Evolutionary conservation across 768 basidiomycete genomes (phyloP).

Genomic region (Leccinum barrowsii): DNA sequence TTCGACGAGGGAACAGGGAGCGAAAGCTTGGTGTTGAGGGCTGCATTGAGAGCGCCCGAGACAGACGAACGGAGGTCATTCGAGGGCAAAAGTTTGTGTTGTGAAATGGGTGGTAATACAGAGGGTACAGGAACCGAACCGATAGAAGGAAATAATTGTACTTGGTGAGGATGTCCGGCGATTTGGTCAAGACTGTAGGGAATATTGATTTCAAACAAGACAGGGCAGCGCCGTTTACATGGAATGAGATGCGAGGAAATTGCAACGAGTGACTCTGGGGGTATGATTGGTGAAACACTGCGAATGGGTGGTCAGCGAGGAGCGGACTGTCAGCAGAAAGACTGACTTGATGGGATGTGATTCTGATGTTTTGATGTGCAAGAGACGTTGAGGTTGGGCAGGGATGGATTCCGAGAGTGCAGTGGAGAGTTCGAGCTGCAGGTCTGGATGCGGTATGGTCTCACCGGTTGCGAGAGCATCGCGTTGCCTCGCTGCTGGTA

Average conservation of each 20-base stretch:
- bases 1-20: conserved; percentile 18
- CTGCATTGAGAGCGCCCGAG: conserved; percentile 22
- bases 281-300: conserved; percentile 57
- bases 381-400: conserved; percentile 2
- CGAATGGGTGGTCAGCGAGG: conserved; percentile 1
- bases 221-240: conserved; percentile 17
- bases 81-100: conserved; percentile 6
- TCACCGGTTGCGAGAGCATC: conserved; percentile 19
- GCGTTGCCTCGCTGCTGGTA: conserved; percentile 23
- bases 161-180: conserved; percentile 38
- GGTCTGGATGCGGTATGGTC: conserved; percentile 19
- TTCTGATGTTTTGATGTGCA: conserved; percentile 62
- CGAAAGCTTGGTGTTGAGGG: conserved; percentile 17
- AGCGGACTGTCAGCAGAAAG: background rate
- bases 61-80: conserved; percentile 16
- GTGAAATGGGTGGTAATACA: conserved; percentile 11
- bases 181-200: conserved; percentile 33
- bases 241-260: conserved; percentile 37
- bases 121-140: conserved; percentile 13
- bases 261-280: conserved; percentile 43
- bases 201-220: conserved; percentile 36
- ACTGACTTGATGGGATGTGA: conserved; percentile 83
- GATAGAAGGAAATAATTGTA: conserved; percentile 34
- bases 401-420: conserved; percentile 50
- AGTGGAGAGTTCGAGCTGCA: conserved; percentile 49